Base-by-base conservation (phyloP, 176 grass and related monocot genomes). In the Pharus latifolius region DNA sequence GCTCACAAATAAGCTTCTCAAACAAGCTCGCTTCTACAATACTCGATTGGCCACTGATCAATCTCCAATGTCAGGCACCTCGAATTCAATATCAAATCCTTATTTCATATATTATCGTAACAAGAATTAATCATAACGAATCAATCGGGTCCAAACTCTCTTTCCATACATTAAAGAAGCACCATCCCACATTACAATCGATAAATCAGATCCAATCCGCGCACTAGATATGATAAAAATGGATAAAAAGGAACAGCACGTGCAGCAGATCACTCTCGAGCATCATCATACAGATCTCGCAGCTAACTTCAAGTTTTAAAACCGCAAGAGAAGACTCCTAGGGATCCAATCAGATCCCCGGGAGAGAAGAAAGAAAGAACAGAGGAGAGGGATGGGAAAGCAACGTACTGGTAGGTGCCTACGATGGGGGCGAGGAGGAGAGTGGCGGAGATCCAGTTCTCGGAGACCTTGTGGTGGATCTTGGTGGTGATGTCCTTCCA, bases 401-500 rank as follows among this genome's bases (percentile, higher is more conserved):
- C 17, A 1, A 6, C 84, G 67, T 88, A 91, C 95, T 83, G 68
- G 84, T 99, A 99, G 78, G 90, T 94, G 40, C 87, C 95, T 72
- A 99, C 5, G 82, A 99, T 24, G 25, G 90, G 90, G 61, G 47
- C 3, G 76, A 99, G 42, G 68, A 99, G 79, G 18, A 99, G 90
- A 24, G 87, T 91, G 47, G 90, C 95, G 54, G 68, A 91, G 84
- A 99, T 78, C 95, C 95, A 99, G 87, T 99, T 99, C 87, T 99
- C 95, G 24, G 90, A 78, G 46, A 99, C 90, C 95, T 94, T 99
- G 67, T 91, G 95, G 84, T 93, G 89, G 87, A 99, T 88, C 87
- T 99, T 99, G 75, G 81, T 80, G 63, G 95, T 88, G 84, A 99
- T 48, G 69, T 99, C 95, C 84, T 94, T 94, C 95, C 95, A 99